Base-by-base conservation (phyloP, 208 protist species). In the Strigomonas oncopelti region DNA sequence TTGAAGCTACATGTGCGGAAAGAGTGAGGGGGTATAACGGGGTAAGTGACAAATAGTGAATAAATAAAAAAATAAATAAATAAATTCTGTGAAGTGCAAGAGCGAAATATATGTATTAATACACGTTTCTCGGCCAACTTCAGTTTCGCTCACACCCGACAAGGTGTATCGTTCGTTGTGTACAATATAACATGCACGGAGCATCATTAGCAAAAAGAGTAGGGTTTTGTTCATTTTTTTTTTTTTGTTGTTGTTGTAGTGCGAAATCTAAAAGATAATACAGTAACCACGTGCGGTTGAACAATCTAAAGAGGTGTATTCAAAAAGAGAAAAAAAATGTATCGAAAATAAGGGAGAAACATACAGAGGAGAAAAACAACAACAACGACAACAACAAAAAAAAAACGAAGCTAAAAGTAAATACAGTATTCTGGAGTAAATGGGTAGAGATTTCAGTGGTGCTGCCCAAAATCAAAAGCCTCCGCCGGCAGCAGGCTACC, bases 381-480 rank as follows among this genome's bases (percentile, higher is more conserved):
- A 57, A 59, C 38, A 51, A 38, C n/a, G 31, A 61, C 36, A 67
- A 51, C 1, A 63, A 66, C 18, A 48, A 1, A 54, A n/a, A n/a
- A n/a, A n/a, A n/a, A n/a, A n/a, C n/a, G n/a, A n/a, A n/a, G n/a
- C n/a, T n/a, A n/a, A n/a, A n/a, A n/a, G n/a, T 58, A 1, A 28
- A 5, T 53, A 16, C 31, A 18, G 38, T 52, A 62, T 32, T 13
- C 58, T 5, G 2, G 34, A 13, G 9, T 9, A 53, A 52, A 52
- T 34, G 22, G 34, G 32, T 5, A 55, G 5, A 8, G 27, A 45
- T 14, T 59, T 48, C 38, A 72, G 27, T 58, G 38, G 16, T 32
- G 53, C 20, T 62, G 36, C 11, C 74, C 54, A 65, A 88, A 81
- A 34, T 84, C 81, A 67, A 87, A 92, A 14, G 80, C 83, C 42